Base-by-base conservation (phyloP, 805 yeast species). In the Saturnispora ahearnii region DNA sequence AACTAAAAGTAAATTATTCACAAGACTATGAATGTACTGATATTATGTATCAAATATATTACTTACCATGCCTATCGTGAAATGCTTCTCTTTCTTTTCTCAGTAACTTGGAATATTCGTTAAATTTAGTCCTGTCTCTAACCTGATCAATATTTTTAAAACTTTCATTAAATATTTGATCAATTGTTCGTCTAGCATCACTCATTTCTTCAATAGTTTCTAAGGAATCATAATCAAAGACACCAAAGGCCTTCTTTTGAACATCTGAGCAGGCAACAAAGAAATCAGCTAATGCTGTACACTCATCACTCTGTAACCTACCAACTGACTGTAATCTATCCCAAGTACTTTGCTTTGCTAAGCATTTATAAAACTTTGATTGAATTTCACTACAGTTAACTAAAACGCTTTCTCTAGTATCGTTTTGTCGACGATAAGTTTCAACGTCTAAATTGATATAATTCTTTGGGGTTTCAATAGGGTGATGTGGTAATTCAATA, bases 311-410 rank as follows among this genome's bases (percentile, higher is more conserved):
- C 44, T 58, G 51, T 41, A 58, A 41, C 46, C 52, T 45, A 2
- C 57, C 43, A 34, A 56, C 51, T 1, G 56, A 41, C 5, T 47
- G 48, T 6, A 58, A 15, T 47, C 58, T 50, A 12, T 54, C 53
- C 37, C 60, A 46, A 2, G 54, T 45, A 22, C 55, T 52, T 31
- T 58, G 58, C 15, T 47, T 43, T 26, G 50, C 51, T 13, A 62
- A 51, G 53, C 71, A 67, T 15, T 60, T 54, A 26, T 62, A 51
- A 45, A 61, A 64, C 32, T 42, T 40, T n/a, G 53, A 44, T 42
- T 63, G 68, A 5, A 65, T 53, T 47, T 67, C 72, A 12, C 68
- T 56, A 48, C 72, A 68, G 50, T 68, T 68, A 11, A 60, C 58
- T 4, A 59, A 49, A 1, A 65, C 61, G 2, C 65, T 60, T 50